A percentile compares a stretch with the other conserved stretches of the same genome.
Evolutionary conservation across 163 green algal genomes (phyloP).

Genomic region (Scenedesmus sp.): DNA sequence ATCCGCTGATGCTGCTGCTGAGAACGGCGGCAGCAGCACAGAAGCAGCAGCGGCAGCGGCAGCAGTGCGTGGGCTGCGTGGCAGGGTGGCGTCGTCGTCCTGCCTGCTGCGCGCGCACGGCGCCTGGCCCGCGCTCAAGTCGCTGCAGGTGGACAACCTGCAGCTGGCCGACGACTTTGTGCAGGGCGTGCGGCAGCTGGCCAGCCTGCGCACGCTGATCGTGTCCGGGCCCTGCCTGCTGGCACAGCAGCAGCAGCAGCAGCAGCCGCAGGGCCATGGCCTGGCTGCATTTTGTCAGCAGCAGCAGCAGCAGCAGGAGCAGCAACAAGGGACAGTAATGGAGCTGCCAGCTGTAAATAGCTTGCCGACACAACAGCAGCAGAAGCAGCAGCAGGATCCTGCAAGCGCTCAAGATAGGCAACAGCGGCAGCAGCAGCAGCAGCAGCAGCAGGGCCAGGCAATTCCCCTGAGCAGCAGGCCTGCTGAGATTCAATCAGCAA

Average conservation of each 20-base stretch:
- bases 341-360: neutral
- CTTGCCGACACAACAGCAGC: neutral
- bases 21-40: neutral
- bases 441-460: neutral
- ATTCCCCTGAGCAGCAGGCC: neutral
- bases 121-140: constrained; percentile 32
- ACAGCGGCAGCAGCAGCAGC: neutral
- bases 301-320: constrained; percentile 1
- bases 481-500: neutral
- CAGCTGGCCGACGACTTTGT: constrained; percentile 34
- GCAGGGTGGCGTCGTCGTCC: neutral
- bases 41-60: neutral
- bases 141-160: constrained; percentile 40
- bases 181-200: constrained; percentile 9
- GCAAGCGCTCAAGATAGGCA: neutral
- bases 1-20: neutral
- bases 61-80: neutral
- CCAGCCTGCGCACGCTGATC: constrained; percentile 30
- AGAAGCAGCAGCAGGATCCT: neutral
- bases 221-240: constrained; percentile 41
- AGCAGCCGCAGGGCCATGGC: neutral
- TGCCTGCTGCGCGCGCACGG: neutral
- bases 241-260: constrained; percentile 26
- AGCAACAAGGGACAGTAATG: neutral
- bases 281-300: neutral